Evolutionary conservation across 257 asterid genomes (phyloP).

Genomic region (Parsonsia alboflavescens): DNA sequence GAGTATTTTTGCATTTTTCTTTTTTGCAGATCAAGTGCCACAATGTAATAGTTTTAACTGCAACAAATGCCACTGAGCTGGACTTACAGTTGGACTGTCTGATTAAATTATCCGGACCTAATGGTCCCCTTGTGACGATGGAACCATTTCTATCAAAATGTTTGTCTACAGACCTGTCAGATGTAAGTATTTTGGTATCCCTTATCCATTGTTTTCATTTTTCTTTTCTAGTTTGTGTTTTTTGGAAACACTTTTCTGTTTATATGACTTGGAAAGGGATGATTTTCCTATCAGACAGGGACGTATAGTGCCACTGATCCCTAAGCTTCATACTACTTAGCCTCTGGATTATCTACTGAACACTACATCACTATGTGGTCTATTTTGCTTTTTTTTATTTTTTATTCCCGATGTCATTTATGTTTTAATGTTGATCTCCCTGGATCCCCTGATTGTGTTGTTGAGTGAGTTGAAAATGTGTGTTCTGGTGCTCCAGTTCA

Average conservation of each 20-base stretch:
- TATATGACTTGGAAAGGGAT: background rate
- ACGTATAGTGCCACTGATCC: background rate
- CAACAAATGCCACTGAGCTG: conserved; percentile 66
- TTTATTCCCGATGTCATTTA: background rate
- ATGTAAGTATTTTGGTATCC: conserved; percentile 40
- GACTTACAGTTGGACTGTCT: conserved; percentile 72
- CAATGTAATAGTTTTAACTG: conserved; percentile 68
- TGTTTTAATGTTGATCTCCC: background rate
- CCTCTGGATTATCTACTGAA: background rate
- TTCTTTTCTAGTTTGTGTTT: background rate
- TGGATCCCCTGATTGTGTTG: background rate
- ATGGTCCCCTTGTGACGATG: conserved; percentile 31
- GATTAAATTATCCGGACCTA: conserved; percentile 43
- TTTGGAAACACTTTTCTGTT: background rate
- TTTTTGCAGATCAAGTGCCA: conserved; percentile 70
- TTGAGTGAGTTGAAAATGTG: background rate
- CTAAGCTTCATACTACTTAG: background rate
- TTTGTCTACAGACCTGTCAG: conserved; percentile 48
- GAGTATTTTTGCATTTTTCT: background rate
- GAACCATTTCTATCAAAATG: conserved; percentile 58
- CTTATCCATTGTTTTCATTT: background rate
- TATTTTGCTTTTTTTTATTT: too few relatives aligned
- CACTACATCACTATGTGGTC: background rate
- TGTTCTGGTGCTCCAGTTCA: background rate
- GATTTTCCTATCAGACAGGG: background rate